Base-by-base conservation (phyloP, 1,284 basidiomycete genomes). In the Ceratobasidium sp. region DNA sequence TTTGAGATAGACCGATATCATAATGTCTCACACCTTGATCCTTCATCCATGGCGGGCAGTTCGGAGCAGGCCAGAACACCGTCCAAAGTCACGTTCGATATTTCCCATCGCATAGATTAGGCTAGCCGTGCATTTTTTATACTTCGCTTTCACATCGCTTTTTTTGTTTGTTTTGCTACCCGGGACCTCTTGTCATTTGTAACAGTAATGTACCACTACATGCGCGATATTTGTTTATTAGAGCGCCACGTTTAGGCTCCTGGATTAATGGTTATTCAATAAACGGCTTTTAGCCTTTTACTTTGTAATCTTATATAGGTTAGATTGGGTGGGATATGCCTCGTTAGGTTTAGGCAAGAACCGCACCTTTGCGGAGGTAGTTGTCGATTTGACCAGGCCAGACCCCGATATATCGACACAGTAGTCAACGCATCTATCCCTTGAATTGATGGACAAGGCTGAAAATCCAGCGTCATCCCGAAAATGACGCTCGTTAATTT, bases 161-260 rank as follows among this genome's bases (percentile, higher is more conserved):
- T 67, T 49, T 56, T 73, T 58, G 44, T 56, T 20, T 55, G 61
- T 56, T 56, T 68, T 51, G 12, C 5, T 69, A 23, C 44, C 58
- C n/a, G 33, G 66, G 64, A 60, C 63, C 5, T 42, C 26, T 77
- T 58, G 46, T 51, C 64, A 69, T 33, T 75, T 75, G 58, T 75
- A 75, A 75, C 49, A 75, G 42, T 75, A 53, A 26, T 69, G 75
- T 61, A 77, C 73, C 39, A 77, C 13, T 68, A 49, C 60, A 58
- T 77, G 20, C 46, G 61, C 40, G 44, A 12, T 28, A 26, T 53
- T n/a, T n/a, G 20, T 49, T 66, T 55, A 23, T 23, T 55, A 5
- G 53, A 55, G 53, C 53, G 23, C 20, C 51, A n/a, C 20, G 51
- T n/a, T 20, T 2, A 53, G 51, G 20, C 23, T 55, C 23, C 46